Base-by-base conservation (phyloP, 2,329 filamentous ascomycete genomes). In the Neoascochyta sp. region DNA sequence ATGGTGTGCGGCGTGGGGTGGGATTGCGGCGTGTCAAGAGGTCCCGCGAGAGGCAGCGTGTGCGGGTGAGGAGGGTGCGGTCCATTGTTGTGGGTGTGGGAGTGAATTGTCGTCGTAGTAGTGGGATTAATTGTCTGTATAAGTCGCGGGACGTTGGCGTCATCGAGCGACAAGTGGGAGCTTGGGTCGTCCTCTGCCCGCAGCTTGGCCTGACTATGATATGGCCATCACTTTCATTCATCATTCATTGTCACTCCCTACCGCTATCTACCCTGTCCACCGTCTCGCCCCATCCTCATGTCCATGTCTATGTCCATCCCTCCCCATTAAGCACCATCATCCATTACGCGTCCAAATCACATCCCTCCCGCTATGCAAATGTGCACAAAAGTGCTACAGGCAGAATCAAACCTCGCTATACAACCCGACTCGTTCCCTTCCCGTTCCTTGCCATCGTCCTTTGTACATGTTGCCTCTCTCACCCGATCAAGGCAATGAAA, bases 71-170 rank as follows among this genome's bases (percentile, higher is more conserved):
- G n/a, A 49, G 15, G 3, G 22, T 43, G 27, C 36, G 37, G 14
- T 48, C 42, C 47, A 53, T 53, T 30, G 23, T 28, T 18, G 9
- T 21, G 22, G 30, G 18, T 20, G 33, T 35, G 22, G 7, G 23
- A 11, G 12, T 9, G 10, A 9, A 22, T 21, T 24, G 12, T n/a
- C 12, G 20, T 16, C 7, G n/a, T 31, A 9, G 10, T 10, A 13
- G 23, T 26, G 27, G 14, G 24, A 32, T 12, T 17, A n/a, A n/a
- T n/a, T n/a, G n/a, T n/a, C n/a, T n/a, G n/a, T n/a, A n/a, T n/a
- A 29, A 22, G 28, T 21, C 9, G 15, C 22, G 27, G 18, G 21
- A 27, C 13, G 22, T 26, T 29, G 15, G 23, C 34, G 40, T 43
- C 36, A 41, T 43, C 22, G 33, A 32, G 24, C 32, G 26, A 12